Percentiles rank a stretch among this genome's conserved stretches.
phyloP scores from a whole-genome alignment of 2,329 filamentous ascomycete species.

The Alternaria solani region DNA sequence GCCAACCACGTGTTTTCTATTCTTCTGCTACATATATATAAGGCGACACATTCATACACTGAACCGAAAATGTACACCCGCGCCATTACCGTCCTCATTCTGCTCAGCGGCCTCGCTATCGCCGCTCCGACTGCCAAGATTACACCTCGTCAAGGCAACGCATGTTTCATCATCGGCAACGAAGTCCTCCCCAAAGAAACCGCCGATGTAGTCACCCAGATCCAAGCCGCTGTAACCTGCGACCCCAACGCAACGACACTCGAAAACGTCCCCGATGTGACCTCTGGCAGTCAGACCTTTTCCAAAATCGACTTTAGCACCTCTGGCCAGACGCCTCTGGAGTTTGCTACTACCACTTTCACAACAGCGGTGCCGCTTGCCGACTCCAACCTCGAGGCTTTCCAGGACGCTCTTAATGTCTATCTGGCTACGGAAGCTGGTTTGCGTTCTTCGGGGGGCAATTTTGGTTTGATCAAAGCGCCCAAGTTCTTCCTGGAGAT shows the following conservation, averaged over 20 bases:
- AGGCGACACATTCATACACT: not conserved
- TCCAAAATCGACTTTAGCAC: constrained; percentile 65
- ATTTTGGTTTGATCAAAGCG: constrained; percentile 63
- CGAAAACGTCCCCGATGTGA: constrained; percentile 64
- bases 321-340: constrained; percentile 59
- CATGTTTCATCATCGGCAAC: constrained; percentile 65
- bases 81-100: constrained; percentile 18
- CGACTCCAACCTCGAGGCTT: constrained; percentile 58
- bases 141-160: constrained; percentile 30
- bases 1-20: not conserved
- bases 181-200: constrained; percentile 62
- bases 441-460: constrained; percentile 62
- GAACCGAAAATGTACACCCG: constrained; percentile 25
- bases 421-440: constrained; percentile 69
- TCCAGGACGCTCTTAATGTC: constrained; percentile 63
- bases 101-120: constrained; percentile 23
- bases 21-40: constrained; percentile 4
- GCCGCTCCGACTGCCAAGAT: constrained; percentile 24
- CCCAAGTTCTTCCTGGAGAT: constrained; percentile 70
- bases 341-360: constrained; percentile 64
- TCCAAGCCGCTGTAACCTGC: constrained; percentile 61
- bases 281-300: constrained; percentile 60
- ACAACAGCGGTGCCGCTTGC: constrained; percentile 61
- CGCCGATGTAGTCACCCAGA: constrained; percentile 51
- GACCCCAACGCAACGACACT: constrained; percentile 58